Evolutionary conservation across 2,329 filamentous ascomycete genomes (phyloP).

Genomic region (Neophaeococcomyces mojaviensis): DNA sequence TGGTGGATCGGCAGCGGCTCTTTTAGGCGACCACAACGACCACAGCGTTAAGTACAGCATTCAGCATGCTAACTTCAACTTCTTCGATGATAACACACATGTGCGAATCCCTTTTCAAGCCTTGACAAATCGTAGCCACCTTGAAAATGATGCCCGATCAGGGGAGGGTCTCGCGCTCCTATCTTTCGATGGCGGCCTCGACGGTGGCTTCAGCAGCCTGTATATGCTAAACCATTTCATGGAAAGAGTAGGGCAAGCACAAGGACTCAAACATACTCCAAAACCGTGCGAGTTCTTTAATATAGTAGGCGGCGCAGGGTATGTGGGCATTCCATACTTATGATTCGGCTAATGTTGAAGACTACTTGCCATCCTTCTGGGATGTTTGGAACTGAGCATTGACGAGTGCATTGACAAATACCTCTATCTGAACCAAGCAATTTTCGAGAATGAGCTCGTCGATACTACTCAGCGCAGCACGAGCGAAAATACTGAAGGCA

Average conservation of each 20-base stretch:
- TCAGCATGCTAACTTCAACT: background rate
- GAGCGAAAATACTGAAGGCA: too few species aligned
- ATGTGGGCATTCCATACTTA: background rate
- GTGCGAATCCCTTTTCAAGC: background rate
- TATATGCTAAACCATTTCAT: slow-evolving; percentile 1
- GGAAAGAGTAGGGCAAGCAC: background rate
- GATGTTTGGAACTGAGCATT: background rate
- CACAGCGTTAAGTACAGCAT: background rate
- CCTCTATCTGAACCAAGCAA: background rate
- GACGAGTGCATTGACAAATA: background rate
- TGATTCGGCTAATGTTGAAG: background rate
- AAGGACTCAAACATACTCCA: background rate
- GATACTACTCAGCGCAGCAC: background rate
- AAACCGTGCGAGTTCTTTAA: background rate
- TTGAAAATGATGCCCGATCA: background rate
- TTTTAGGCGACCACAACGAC: slow-evolving; percentile 1
- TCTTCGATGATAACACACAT: too few species aligned
- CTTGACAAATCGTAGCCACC: background rate
- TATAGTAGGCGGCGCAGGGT: slow-evolving; percentile 1
- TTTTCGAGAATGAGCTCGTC: background rate
- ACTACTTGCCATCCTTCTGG: background rate
- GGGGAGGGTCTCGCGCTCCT: background rate
- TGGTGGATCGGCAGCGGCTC: background rate
- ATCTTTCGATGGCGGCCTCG: background rate
- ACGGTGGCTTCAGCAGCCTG: background rate